Base-by-base conservation (phyloP, 805 yeast species). In the Candida tallmaniae region DNA sequence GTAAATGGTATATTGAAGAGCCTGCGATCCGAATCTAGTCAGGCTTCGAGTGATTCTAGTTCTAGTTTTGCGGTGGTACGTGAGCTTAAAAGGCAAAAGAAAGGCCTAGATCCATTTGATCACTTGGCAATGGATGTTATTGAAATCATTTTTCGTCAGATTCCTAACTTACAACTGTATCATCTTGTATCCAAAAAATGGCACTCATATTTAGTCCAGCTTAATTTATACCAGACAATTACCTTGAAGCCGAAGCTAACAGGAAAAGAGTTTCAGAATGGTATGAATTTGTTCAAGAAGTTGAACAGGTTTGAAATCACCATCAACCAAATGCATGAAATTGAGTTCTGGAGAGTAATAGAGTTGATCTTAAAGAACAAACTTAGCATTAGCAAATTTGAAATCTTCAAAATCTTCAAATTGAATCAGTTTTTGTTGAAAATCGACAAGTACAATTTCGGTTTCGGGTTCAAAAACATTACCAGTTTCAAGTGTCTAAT, bases 141-240 rank as follows among this genome's bases (percentile, higher is more conserved):
- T 4, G 54, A 50, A 19, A 8, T 34, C 2, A 48, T 66, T 1
- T 64, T 63, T 38, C 4, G 27, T 10, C 24, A 39, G 3, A 34
- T 57, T 5, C 48, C 42, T 13, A 32, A 38, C 5, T 20, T 61
- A 4, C 46, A 62, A 7, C 26, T 36, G 6, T 59, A 63, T 29
- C 70, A 53, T 37, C 37, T 52, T 19, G 71, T 66, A 23, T 50
- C 57, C 29, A 54, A 45, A 36, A 24, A 21, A 11, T 66, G 72
- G 72, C 57, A 64, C 37, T 12, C 32, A 6, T 31, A 48, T 1
- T 48, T 66, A 10, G 42, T 46, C 4, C 29, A 34, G 1, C 40
- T 65, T 1, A 27, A 34, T 11, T 40, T 66, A 13, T 65, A 58
- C 39, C 28, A 32, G 3, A 23, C 39, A 3, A 41, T 59, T 20